Evolutionary conservation across 1,284 basidiomycete genomes (phyloP), one percentile per base, ranked within the genome.

Genomic region (Papiliotrema terrestris): DNA sequence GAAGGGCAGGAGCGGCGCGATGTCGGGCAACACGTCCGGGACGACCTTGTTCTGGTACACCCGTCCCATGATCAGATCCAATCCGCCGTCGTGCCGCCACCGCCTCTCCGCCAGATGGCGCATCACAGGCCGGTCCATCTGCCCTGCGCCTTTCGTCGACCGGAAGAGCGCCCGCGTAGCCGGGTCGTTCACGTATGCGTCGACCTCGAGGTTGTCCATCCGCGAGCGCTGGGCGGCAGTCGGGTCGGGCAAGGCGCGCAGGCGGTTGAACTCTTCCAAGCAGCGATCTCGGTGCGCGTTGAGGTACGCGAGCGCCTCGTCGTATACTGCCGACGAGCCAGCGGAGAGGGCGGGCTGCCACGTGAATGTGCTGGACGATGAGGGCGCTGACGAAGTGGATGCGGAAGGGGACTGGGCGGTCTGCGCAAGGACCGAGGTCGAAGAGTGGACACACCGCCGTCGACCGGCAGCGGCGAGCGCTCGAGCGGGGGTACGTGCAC

Each of bases 41-140:
- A 96, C 80, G 51, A 98, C 85, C 50, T 86, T 79, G 89, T 97
- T 91, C 76, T 92, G 87, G 66, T 88, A 81, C 45, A 95, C 74
- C 65, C 93, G 86, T 74, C 97, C 89, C 89, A 96, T 96, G 72
- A 96, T 78, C 43, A 91, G 79, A 69, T 95, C 91, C 46, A 96
- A 79, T 41, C 82, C 81, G 6, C 94, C 93, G 37, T 89, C 83
- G 54, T 85, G 84, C 49, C 88, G 81, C 95, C 95, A 98, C 56
- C 82, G 80, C 62, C 89, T 83, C 76, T 97, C 90, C 2, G 88
- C 78, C 22, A 98, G 78, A 71, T 89, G 84, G 20, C 91, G 82
- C 71, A 92, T 87, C 1, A 89, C 84, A 0, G 84, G 81, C 58
- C 83, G 70, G 19, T 72, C 67, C 57, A 81, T 73, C 61, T 79